phyloP scores from a whole-genome alignment of 495 filamentous ascomycete species.

The Penicillium robsamsonii region DNA sequence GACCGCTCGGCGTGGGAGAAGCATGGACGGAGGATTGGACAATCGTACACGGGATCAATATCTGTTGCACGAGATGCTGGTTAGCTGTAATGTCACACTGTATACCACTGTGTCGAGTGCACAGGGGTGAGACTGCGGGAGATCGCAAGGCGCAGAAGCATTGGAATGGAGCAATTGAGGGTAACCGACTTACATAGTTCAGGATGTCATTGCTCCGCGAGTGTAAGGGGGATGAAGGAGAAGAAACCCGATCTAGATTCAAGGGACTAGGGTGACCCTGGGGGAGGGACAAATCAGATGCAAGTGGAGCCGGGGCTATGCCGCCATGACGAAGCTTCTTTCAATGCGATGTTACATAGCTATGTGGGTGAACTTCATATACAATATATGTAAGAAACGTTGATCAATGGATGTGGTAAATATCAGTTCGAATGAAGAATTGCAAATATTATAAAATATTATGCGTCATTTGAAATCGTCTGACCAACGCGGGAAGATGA shows the following conservation, averaged over 20 bases:
- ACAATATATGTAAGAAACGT: neutral
- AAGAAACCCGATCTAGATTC: neutral
- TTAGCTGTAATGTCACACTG: neutral
- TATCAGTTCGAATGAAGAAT: neutral
- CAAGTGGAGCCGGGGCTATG: slow-evolving; percentile 1
- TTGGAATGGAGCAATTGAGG: neutral
- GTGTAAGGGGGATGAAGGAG: neutral
- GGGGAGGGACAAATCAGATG: neutral
- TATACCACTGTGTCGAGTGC: neutral
- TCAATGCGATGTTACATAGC: neutral
- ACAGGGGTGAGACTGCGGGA: neutral
- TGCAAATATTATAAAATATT: neutral
- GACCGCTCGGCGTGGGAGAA: slow-evolving; percentile 37
- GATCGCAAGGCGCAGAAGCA: neutral
- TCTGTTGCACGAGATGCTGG: slow-evolving; percentile 18
- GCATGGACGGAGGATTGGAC: slow-evolving; percentile 29
- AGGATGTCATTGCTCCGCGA: slow-evolving; percentile 3
- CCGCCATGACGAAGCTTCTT: slow-evolving; percentile 6
- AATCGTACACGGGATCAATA: slow-evolving; percentile 13
- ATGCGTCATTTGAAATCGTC: neutral
- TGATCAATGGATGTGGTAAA: neutral
- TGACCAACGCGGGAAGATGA: neutral
- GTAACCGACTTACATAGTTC: neutral
- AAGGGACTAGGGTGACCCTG: neutral
- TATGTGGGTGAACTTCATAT: neutral